phyloP scores from a whole-genome alignment of 371 early-diverging fungal species.

The Chytridiales sp. region DNA sequence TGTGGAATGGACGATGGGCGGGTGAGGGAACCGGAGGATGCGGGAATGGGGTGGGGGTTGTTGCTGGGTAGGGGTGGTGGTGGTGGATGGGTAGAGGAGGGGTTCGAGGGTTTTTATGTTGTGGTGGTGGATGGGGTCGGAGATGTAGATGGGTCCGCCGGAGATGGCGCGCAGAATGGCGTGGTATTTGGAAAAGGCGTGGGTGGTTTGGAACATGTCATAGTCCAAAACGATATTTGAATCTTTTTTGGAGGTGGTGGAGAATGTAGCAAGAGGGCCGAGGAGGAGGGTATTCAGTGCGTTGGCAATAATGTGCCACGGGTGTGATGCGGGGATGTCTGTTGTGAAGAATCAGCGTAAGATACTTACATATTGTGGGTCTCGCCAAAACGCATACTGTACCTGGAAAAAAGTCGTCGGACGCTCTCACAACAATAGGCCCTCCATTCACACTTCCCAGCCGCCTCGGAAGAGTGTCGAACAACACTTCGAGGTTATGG shows the following conservation, averaged over 20 bases:
- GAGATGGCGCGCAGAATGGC: constrained; percentile 49
- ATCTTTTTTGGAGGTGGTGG: constrained; percentile 3
- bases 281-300: constrained; percentile 41
- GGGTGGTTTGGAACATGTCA: constrained; percentile 58
- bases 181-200: constrained; percentile 48
- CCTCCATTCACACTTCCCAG: too few species aligned
- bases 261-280: not conserved
- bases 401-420: constrained; percentile 52
- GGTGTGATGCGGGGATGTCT: constrained; percentile 41
- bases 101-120: too few species aligned
- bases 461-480: constrained; percentile 14
- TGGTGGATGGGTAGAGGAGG: too few species aligned
- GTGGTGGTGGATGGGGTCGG: too few species aligned
- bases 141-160: constrained; percentile 50
- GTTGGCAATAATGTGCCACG: constrained; percentile 55
- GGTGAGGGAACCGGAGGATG: too few species aligned
- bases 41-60: too few species aligned
- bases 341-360: not conserved
- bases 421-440: constrained; percentile 27
- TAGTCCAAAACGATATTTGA: constrained; percentile 40
- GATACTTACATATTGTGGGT: not conserved
- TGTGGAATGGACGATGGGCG: too few species aligned
- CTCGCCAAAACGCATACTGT: not conserved
- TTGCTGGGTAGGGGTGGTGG: too few species aligned
- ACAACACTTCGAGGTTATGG: constrained; percentile 35